Base-by-base conservation (phyloP, 352 stramenopile species). In the Phytophthora pisi region DNA sequence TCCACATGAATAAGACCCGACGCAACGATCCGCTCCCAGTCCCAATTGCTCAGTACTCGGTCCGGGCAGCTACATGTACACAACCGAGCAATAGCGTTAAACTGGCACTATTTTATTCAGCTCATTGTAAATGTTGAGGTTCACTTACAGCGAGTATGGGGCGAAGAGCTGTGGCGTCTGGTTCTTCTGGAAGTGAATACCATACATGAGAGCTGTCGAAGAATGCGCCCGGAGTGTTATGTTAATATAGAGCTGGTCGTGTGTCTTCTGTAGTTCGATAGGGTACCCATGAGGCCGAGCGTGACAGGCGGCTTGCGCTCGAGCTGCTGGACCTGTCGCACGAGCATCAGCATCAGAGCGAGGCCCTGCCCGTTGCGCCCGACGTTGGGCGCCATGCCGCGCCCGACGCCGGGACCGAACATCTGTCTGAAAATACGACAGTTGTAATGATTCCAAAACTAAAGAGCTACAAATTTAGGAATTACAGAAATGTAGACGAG, bases 1-100 rank as follows among this genome's bases (percentile, higher is more conserved):
- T 96, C 87, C 6, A 78, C 83, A 67, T 98, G 92, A 2, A 98
- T 66, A 42, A 98, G 83, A 45, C 75, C 86, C 1, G 91, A 97
- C 6, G 65, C 64, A 18, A 97, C 55, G 7, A 97, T 61, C 18
- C 90, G 76, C 31, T 65, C 78, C 26, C 77, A 58, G 31, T 91
- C 74, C n/a, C 45, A 64, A 18, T 78, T 52, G 8, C 62, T 58
- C 13, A 92, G 45, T 2, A 92, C 72, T 68, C 72, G 68, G 51
- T 93, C 79, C 1, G 89, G 86, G 51, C 89, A 97, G 54, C 88
- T 97, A 24, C 6, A 62, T n/a, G n/a, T n/a, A n/a, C 20, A 20
- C 13, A n/a, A 42, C 6, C 34, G 51, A 31, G n/a, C 51, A 58
- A 58, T 10, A 45, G n/a, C 11, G n/a, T 56, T 20, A 46, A 20